Base-by-base conservation (phyloP, 352 stramenopile species). In the Pythium aristosporum region DNA sequence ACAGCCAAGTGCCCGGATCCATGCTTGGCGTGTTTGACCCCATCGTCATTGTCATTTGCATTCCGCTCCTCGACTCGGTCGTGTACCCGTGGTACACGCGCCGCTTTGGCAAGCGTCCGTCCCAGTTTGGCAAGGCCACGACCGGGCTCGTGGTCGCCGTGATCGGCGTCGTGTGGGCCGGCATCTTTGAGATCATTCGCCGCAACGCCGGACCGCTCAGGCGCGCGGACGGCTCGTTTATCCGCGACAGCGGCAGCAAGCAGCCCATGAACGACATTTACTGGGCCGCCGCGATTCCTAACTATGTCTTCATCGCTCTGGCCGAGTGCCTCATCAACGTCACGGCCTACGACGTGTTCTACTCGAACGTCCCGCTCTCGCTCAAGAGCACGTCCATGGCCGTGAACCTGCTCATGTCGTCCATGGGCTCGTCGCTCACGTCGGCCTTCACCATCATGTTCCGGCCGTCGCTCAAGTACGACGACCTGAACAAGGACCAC, bases 321-420 rank as follows among this genome's bases (percentile, higher is more conserved):
- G 85, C 85, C 23, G 87, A 92, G 69, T 96, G 87, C 58, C 69
- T 96, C 51, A 96, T 96, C 73, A 92, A 96, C 71, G 85, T 93
- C 49, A 93, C 82, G 44, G 85, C 87, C 32, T 96, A 91, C 75
- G 87, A 96, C 68, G 63, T 96, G 61, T 92, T 94, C 59, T 96
- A 96, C 82, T 89, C 80, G 59, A 77, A 93, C 72, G 87, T 96
- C 57, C 87, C 87, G 56, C 65, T 94, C 65, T 88, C 92, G 63
- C 74, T 96, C 32, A 96, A 96, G 73, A 92, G 82, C 72, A 92
- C 87, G 52, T 93, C 81, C 69, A 83, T 92, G 61, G 85, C 84
- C 15, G 92, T 96, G 58, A 92, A 91, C 72, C 59, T 96, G 69
- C 92, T 96, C 58, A 96, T 90, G 83, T 74, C 92, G 54, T 77